Base-by-base conservation (phyloP, 768 basidiomycete genomes). In the Pulveroboletus sp. region DNA sequence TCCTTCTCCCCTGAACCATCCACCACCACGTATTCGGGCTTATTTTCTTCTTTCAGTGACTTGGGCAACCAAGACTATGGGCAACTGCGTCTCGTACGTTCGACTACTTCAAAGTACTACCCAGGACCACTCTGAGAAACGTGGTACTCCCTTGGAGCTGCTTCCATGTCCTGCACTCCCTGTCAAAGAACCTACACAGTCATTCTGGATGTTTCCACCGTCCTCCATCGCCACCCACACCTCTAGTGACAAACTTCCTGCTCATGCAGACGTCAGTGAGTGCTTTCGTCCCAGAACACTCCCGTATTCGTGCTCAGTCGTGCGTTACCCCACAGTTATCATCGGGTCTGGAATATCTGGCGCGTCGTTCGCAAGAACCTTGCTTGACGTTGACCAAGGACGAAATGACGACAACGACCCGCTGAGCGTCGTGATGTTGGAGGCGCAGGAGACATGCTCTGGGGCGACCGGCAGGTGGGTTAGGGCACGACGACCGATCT, bases 131-230 rank as follows among this genome's bases (percentile, higher is more conserved):
- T 17, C 45, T 32, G 47, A 62, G 39, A 54, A 55, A 41, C 8
- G 15, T 24, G 36, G 4, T 21, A 6, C 27, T 38, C 0, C 32
- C 38, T 37, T 27, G 30, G 46, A 43, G 9, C 36, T 24, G 15
- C 35, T 36, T 26, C 14, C 51, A 3, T 55, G 48, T 15, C 69
- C 35, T 1, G 79, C 78, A 0, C 61, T 88, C 9, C 87, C 88
- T 11, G 66, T 76, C 2, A 60, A 69, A 2, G 72, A 78, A 50
- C 78, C 83, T 3, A 79, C 79, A 0, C 60, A 66, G 14, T 74
- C 88, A 0, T 87, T 82, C 59, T 90, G 87, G 87, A 76, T 75
- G 8, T 59, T 73, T 8, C 83, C 85, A 2, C 69, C 71, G 0
- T 73, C 81, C 0, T 60, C 73, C 14, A 73, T 84, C 14, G 68